Evolutionary conservation across 1,139 yeast genomes (phyloP).

Genomic region (Geotrichum fermentans): DNA sequence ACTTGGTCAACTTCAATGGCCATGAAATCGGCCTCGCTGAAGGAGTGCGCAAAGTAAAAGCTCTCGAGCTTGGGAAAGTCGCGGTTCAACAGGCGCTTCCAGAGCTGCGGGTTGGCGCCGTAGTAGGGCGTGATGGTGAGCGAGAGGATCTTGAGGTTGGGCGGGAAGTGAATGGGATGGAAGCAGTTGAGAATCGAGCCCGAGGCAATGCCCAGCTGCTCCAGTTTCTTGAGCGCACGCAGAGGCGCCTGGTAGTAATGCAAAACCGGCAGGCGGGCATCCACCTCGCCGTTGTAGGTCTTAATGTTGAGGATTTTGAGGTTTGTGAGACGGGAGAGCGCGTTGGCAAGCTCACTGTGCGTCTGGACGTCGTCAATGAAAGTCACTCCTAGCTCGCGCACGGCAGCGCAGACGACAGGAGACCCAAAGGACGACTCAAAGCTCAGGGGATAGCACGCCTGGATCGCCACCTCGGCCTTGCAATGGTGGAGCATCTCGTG

Average conservation of each 20-base stretch:
- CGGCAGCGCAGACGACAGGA: slow-evolving; percentile 10
- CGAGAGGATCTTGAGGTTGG: slow-evolving; percentile 11
- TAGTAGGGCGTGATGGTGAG: slow-evolving; percentile 16
- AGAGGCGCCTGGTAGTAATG: slow-evolving; percentile 18
- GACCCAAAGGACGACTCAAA: slow-evolving; percentile 13
- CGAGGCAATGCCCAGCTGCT: slow-evolving; percentile 18
- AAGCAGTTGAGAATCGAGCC: slow-evolving; percentile 16
- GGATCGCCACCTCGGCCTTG: slow-evolving; percentile 11
- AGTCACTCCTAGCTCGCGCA: slow-evolving; percentile 15
- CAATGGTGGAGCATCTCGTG: slow-evolving; percentile 10
- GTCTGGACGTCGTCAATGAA: slow-evolving; percentile 11
- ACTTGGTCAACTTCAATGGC: slow-evolving; percentile 6
- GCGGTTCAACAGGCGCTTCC: slow-evolving; percentile 15
- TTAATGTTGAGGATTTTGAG: slow-evolving; percentile 15
- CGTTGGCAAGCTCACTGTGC: slow-evolving; percentile 13
- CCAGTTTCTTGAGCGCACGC: slow-evolving; percentile 13
- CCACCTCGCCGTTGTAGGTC: slow-evolving; percentile 13
- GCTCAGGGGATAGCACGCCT: slow-evolving; percentile 17
- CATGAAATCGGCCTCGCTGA: slow-evolving; percentile 7
- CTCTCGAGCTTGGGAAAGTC: slow-evolving; percentile 15
- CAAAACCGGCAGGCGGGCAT: slow-evolving; percentile 11
- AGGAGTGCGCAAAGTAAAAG: slow-evolving; percentile 16
- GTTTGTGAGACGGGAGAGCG: slow-evolving; percentile 8
- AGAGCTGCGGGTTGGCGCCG: slow-evolving; percentile 16
- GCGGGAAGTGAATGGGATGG: slow-evolving; percentile 18